Base-by-base conservation (phyloP, 768 basidiomycete species). In the Chiua virens region DNA sequence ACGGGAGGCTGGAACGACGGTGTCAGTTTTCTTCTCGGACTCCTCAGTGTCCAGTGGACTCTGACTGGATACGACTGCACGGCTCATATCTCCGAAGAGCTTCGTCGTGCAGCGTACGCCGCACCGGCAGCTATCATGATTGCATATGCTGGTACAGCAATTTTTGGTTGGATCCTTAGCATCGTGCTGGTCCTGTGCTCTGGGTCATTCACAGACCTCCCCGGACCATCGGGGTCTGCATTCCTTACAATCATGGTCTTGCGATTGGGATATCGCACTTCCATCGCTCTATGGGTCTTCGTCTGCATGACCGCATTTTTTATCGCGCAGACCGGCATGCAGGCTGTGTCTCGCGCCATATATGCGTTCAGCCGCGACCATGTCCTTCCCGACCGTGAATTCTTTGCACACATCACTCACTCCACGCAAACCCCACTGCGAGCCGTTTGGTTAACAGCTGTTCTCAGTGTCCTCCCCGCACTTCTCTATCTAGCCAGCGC, bases 91-190 rank as follows among this genome's bases (percentile, higher is more conserved):
- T 54, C 63, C 1, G 79, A 81, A 47, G 80, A 81, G 56, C 78
- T 82, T 36, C 75, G 71, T 56, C 73, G 77, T 42, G 80, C 80
- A 3, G 80, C 80, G 1, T 75, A 76, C 47, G 72, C 77, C 23
- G 73, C 73, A 20, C 74, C 74, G 27, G 66, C 64, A 22, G 74
- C 79, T 6, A 75, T 77, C 53, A 67, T 78, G 53, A 70, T 72
- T 14, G 73, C 78, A 23, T 70, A 68, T 20, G 64, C 78, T 32
- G 78, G 79, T 23, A 78, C 78, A 0, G 74, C 72, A 38, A 56
- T 77, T 17, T 62, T 77, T 45, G 81, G 83, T 36, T 85, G 83
- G 83, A 55, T 85, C n/a, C 77, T 85, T 48, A 86, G 85, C 64
- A 81, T 86, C 53, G 75, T 75, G 4, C 64, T 85, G 38, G 70